phyloP scores from a whole-genome alignment of 2,329 filamentous ascomycete genomes.

The Phoma sp. region DNA sequence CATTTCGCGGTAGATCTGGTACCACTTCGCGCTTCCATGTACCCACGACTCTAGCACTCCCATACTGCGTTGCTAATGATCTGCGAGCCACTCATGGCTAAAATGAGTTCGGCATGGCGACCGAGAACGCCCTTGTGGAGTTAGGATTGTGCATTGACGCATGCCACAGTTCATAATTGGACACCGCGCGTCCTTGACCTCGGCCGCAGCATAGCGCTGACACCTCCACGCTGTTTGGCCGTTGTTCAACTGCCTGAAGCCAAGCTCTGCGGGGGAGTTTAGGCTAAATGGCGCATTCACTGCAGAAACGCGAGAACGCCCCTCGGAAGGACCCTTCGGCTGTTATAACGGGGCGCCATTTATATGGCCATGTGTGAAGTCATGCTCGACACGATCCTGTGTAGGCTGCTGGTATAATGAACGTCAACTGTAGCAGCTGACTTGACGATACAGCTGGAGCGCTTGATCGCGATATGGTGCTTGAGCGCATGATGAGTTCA shows the following conservation, averaged over 20 bases:
- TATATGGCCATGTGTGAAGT: neutral
- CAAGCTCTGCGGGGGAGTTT: constrained; percentile 9
- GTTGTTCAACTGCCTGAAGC: constrained; percentile 14
- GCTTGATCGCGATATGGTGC: too few species aligned
- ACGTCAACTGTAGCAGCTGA: neutral
- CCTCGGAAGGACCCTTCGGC: neutral
- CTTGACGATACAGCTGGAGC: neutral
- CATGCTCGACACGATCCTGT: neutral
- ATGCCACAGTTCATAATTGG: neutral
- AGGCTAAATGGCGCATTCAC: constrained; percentile 8
- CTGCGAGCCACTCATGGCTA: neutral
- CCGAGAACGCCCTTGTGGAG: constrained; percentile 1
- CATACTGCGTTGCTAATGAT: neutral
- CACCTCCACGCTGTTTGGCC: neutral
- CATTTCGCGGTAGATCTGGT: constrained; percentile 12
- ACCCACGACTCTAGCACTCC: neutral
- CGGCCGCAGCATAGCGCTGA: constrained; percentile 3
- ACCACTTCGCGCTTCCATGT: neutral
- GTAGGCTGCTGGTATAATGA: neutral
- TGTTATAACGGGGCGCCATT: neutral
- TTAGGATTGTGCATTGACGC: neutral
- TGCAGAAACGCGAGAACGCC: neutral
- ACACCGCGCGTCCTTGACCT: neutral
- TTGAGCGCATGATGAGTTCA: too few species aligned
- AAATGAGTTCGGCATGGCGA: neutral